Base-by-base conservation (phyloP, 306 rosid species). In the Urtica urens region DNA sequence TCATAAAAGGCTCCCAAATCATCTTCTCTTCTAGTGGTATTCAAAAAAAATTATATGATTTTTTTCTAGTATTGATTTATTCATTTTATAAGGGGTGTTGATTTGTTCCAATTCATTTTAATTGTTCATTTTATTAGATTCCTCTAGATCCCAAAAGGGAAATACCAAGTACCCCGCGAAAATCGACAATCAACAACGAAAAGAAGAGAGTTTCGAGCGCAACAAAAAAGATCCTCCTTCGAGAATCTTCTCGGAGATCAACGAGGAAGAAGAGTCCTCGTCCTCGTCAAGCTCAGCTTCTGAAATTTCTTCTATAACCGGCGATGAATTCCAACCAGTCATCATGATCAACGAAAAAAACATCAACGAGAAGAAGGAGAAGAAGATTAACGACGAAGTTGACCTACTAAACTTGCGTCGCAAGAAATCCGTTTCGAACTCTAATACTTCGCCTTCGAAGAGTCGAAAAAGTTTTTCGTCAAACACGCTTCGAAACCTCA, bases 1-100 rank as follows among this genome's bases (percentile, higher is more conserved):
- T 83, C 56, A 82, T 87, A 42, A 78, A 87, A 78, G 96, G 96
- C 57, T 87, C 93, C 57, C 74, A 75, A 72, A 71, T 78, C 57
- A 66, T 59, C 61, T 58, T 64, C 53, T 31, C 70, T 62, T 17
- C 55, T 18, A 18, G 53, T 75, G 62, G 41, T 67, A 58, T 57
- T 46, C n/a, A n/a, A n/a, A n/a, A n/a, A n/a, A n/a, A n/a, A n/a
- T n/a, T n/a, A n/a, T n/a, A n/a, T n/a, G n/a, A n/a, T n/a, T n/a
- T n/a, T n/a, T n/a, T n/a, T n/a, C n/a, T n/a, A n/a, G n/a, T n/a
- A n/a, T n/a, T n/a, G n/a, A n/a, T n/a, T n/a, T n/a, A n/a, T n/a
- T n/a, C n/a, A n/a, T n/a, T n/a, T n/a, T n/a, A n/a, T n/a, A n/a
- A n/a, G n/a, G n/a, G n/a, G n/a, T n/a, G n/a, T n/a, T n/a, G n/a